These are phyloP conservation scores for Fusarium heterosporum DNA, from an alignment of 2,329 filamentous ascomycete species.

Conservation along the genomic window DNA sequence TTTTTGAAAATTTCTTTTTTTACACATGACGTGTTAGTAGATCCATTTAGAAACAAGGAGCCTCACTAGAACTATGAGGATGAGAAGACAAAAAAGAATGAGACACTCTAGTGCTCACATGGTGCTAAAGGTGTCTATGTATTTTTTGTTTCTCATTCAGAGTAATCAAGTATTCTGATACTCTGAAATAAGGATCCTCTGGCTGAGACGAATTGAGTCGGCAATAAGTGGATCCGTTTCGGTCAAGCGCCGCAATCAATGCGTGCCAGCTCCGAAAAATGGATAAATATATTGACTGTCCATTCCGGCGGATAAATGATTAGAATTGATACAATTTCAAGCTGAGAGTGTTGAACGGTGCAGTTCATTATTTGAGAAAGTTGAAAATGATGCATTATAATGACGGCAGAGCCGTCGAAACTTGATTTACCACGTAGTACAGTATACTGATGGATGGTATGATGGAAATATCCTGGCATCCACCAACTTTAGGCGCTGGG, in stretches of 20 bases:
- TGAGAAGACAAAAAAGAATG: not conserved
- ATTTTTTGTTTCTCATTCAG: not conserved
- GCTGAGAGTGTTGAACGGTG: not conserved
- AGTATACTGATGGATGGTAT: not conserved
- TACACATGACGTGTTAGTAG: conserved; percentile 19
- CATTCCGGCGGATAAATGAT: not conserved
- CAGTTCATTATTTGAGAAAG: conserved; percentile 7
- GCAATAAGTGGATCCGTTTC: conserved; percentile 37
- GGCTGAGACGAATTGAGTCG: conserved; percentile 39
- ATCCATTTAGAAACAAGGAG: conserved; percentile 29
- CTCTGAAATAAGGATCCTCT: conserved; percentile 8
- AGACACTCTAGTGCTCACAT: not conserved
- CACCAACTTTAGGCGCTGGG: not conserved
- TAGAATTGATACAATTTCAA: not conserved
- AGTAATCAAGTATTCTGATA: not conserved
- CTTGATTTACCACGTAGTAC: not conserved
- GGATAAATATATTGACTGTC: conserved; percentile 18
- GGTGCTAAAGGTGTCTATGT: not conserved
- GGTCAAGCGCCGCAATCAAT: conserved; percentile 24
- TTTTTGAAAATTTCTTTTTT: conserved; percentile 13
- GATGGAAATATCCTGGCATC: not conserved
- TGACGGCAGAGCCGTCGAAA: conserved; percentile 3
- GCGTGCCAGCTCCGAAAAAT: conserved; percentile 3
- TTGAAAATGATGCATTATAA: conserved; percentile 9
- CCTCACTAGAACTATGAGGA: not conserved